phyloP scores from a whole-genome alignment of 2,329 filamentous ascomycete genomes.

The Fusarium sp. region DNA sequence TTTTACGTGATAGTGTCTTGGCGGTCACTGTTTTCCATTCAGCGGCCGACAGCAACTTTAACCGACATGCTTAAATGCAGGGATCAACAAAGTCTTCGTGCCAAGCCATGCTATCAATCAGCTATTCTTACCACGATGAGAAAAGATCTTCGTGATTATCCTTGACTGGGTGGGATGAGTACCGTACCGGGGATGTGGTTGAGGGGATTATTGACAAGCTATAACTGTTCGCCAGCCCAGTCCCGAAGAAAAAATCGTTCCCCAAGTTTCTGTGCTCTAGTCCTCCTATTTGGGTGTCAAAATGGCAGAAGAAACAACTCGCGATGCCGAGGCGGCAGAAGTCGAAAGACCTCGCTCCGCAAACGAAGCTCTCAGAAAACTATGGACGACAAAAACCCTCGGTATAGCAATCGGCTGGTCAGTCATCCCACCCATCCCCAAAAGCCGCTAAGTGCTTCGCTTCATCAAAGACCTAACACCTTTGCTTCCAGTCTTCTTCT shows the following conservation, averaged over 20 bases:
- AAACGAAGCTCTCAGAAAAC: constrained; percentile 30
- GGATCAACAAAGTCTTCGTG: neutral
- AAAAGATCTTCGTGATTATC: constrained; percentile 22
- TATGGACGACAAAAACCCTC: constrained; percentile 16
- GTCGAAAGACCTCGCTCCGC: neutral
- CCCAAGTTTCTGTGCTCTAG: no score
- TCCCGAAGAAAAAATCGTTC: fast-evolving
- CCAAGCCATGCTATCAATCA: constrained; percentile 37
- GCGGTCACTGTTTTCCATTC: neutral
- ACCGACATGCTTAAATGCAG: constrained; percentile 6
- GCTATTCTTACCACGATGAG: constrained; percentile 8
- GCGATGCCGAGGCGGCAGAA: neutral
- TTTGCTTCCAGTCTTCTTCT: constrained; percentile 15
- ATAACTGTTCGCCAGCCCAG: neutral
- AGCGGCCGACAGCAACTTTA: neutral
- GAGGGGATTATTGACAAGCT: neutral
- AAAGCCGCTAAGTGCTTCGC: no score
- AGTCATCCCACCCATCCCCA: fast-evolving
- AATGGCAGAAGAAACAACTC: constrained; percentile 1
- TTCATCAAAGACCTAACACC: no score
- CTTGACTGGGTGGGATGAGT: constrained; percentile 4
- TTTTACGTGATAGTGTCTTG: constrained; percentile 20
- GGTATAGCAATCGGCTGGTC: constrained; percentile 27
- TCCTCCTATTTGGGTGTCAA: neutral
- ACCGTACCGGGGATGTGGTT: neutral